Base-by-base conservation (phyloP, 768 basidiomycete genomes). In the Harrya chromipes region DNA sequence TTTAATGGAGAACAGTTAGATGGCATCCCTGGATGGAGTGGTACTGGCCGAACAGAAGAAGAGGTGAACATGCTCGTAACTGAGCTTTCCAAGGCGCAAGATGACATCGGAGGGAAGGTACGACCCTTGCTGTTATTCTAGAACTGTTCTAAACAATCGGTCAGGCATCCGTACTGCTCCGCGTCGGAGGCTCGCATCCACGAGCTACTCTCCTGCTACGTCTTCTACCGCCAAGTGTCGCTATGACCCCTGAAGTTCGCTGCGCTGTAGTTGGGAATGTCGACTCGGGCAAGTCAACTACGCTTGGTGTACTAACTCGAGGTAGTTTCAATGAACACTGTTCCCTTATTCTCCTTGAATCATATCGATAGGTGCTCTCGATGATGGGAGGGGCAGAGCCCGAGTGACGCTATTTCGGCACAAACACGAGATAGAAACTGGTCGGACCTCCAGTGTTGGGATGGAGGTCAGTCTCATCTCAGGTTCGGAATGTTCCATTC, bases 251-350 rank as follows among this genome's bases (percentile, higher is more conserved):
- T 7, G 95, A 99, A 70, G 92, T 97, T 2, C 81, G 97, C 27
- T 92, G 94, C 59, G 94, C 95, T 0, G 94, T 97, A 2, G 91
- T 97, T 6, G 97, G 97, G 4, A 98, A 97, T 62, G 91, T 94
- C 24, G 87, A 90, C 63, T 88, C 90, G 47, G 95, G 95, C 0
- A 98, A 98, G 68, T 92, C 89, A 3, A 95, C 94, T 16, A 95
- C 91, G 11, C 74, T 97, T 16, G 94, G 94, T 41, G 97, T 98
- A 8, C 72, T 99, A 11, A 98, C 95, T n/a, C 78, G 94, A 67
- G 95, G 94, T 78, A 74, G 57, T 58, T 38, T 27, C 21, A 31
- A 24, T 33, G 35, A 59, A 43, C 62, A 58, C 29, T 55, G 55
- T 10, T 48, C 61, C 37, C 67, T 52, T 21, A 47, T 33, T 44